Base-by-base conservation (phyloP, 129 eudicot species). In the Artemisia tridentata region DNA sequence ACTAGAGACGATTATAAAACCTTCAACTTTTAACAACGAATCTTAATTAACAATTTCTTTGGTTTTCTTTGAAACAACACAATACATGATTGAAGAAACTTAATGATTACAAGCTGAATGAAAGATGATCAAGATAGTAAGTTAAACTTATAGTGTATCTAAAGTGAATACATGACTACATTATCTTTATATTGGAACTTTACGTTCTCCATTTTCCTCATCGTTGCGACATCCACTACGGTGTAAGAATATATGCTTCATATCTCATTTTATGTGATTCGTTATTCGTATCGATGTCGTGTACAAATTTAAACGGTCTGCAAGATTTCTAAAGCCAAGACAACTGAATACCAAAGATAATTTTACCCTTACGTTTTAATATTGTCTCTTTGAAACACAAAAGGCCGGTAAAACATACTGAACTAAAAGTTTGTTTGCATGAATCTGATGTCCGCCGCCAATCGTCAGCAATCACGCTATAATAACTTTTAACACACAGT, bases 201-300 rank as follows among this genome's bases (percentile, higher is more conserved):
- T 14, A 54, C 65, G 17, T 46, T 43, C 66, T 74, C 72, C 66
- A 53, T 21, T 74, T 64, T 74, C 72, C 78, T 74, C 78, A 74
- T 74, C 25, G 17, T 25, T 60, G 61, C 17, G 58, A 54, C 58
- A 54, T 47, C 72, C 13, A 52, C 41, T 11, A 74, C 41, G 41
- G 72, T 55, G 48, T 46, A 65, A 53, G 66, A 54, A 65, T 65
- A 63, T 65, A 74, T 65, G 48, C 79, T 74, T 11, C 25, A 3
- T 20, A 38, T 55, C 18, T 29, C 11, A 50, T 6, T 63, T 17
- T 63, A 49, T 27, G 19, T 49, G 13, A 48, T 48, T 61, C 31
- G 4, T 61, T 48, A 48, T 49, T 0, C 50, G 18, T 63, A 38
- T 43, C 16, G 38, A 34, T 31, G 19, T 48, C 52, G 2, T 63